Conservation (phyloP, 2,329 filamentous ascomycete species). For the Leptographium radiaticola region DNA sequence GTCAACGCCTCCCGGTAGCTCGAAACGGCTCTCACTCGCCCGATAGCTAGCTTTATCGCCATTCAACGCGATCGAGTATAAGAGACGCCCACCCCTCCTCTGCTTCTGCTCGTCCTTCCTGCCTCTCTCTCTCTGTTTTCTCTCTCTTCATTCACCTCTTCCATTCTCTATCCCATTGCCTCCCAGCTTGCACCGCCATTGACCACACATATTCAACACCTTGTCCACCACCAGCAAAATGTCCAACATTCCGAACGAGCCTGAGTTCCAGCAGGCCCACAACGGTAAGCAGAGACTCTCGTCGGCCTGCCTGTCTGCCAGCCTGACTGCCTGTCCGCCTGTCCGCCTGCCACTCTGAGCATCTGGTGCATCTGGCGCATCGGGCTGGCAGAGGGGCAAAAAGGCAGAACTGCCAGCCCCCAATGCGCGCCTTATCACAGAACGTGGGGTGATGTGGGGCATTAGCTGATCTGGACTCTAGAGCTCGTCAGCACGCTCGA, state of each 20-base stretch:
- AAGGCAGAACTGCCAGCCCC: neutral
- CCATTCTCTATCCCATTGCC: neutral
- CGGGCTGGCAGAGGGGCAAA: too few relatives aligned
- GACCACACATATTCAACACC: neutral
- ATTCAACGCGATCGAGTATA: conserved; percentile 2
- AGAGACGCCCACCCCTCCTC: neutral
- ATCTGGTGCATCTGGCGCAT: too few relatives aligned
- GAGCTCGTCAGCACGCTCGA: conserved; percentile 93
- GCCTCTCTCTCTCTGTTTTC: neutral
- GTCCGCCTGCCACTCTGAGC: too few relatives aligned
- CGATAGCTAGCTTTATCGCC: neutral
- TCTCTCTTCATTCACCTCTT: neutral
- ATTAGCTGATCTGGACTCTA: neutral
- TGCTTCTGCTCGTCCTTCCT: neutral
- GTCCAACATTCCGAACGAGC: conserved; percentile 77
- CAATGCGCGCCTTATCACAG: neutral
- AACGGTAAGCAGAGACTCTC: conserved; percentile 48
- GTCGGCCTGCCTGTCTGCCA: neutral
- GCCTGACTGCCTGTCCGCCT: too few relatives aligned
- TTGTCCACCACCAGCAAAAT: conserved; percentile 30
- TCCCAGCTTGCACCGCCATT: neutral
- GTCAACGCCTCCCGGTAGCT: neutral
- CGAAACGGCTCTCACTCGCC: neutral
- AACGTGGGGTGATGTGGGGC: neutral
- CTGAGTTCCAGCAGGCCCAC: conserved; percentile 98